Conservation (phyloP, 345 rosid genomes). For the Syzygium grande region DNA sequence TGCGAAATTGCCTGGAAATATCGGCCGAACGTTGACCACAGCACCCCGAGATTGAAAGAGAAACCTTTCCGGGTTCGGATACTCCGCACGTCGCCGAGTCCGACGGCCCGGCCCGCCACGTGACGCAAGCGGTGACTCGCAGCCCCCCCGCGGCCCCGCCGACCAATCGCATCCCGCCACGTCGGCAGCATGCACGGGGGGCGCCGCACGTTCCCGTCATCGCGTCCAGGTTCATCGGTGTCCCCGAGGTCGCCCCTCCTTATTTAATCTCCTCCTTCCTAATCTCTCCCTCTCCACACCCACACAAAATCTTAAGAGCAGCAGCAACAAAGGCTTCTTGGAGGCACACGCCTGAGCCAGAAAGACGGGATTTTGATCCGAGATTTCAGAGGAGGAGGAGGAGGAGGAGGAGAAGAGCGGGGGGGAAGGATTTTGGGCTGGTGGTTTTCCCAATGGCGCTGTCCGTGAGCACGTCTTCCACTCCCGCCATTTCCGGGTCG, state of each 20-base stretch:
- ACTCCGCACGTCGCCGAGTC: neutral
- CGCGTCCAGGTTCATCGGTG: slow-evolving; percentile 9
- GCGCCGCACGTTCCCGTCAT: neutral
- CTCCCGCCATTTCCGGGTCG: slow-evolving; percentile 5
- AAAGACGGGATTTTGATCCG: neutral
- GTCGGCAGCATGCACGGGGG: neutral
- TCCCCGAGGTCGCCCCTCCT: neutral
- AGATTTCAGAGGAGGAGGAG: neutral
- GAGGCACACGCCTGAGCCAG: neutral
- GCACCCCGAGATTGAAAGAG: no score
- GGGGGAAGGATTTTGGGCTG: neutral
- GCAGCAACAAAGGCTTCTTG: neutral
- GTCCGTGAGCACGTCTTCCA: neutral
- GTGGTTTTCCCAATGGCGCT: neutral
- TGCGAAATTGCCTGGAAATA: neutral
- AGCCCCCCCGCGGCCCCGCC: neutral
- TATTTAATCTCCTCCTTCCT: neutral
- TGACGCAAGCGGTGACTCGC: slow-evolving; percentile 34
- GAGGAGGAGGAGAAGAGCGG: no score
- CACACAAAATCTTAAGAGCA: neutral
- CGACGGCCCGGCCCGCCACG: slow-evolving; percentile 6
- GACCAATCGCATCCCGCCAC: slow-evolving; percentile 3
- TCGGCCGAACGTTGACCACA: neutral
- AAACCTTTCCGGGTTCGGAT: neutral
- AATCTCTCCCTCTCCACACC: neutral